Percentiles rank a stretch among this genome's conserved stretches.
Conservation (phyloP, 768 basidiomycete species). For the Hydnomerulius pinastri region DNA sequence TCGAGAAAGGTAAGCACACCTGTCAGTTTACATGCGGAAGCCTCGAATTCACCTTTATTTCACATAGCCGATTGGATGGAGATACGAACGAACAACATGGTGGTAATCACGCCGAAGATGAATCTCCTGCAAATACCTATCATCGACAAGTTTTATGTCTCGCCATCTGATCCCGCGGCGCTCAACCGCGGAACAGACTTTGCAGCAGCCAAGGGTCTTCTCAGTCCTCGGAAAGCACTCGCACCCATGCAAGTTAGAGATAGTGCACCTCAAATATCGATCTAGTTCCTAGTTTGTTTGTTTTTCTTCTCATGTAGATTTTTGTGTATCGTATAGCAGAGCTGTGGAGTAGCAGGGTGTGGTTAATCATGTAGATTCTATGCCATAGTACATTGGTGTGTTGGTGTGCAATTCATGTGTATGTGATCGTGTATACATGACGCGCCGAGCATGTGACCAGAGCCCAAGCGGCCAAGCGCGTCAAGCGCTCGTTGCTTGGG, state of each 20-base stretch:
- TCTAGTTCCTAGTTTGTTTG: slow-evolving; percentile 9
- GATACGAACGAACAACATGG: slow-evolving; percentile 94
- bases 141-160: slow-evolving; percentile 89
- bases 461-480: too few species aligned
- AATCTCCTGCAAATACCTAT: slow-evolving; percentile 94
- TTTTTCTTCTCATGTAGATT: slow-evolving; percentile 6
- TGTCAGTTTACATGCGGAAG: neutral
- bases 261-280: slow-evolving; percentile 17
- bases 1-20: slow-evolving; percentile 73
- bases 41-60: neutral
- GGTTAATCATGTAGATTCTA: too few species aligned
- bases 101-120: slow-evolving; percentile 94
- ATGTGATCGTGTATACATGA: too few species aligned
- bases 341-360: too few species aligned
- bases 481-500: too few species aligned
- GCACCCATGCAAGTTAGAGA: slow-evolving; percentile 23
- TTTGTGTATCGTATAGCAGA: neutral
- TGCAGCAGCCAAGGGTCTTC: slow-evolving; percentile 84
- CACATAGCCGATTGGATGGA: slow-evolving; percentile 93
- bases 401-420: too few species aligned
- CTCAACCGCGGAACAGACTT: slow-evolving; percentile 75
- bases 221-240: slow-evolving; percentile 56
- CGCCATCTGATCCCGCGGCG: slow-evolving; percentile 77
- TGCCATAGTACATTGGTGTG: too few species aligned
- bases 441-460: too few species aligned